Percentiles rank a stretch among this genome's conserved stretches.
These are phyloP conservation scores for Fusarium albidum DNA, from an alignment of 2,329 filamentous ascomycete species.

Conservation along the genomic window DNA sequence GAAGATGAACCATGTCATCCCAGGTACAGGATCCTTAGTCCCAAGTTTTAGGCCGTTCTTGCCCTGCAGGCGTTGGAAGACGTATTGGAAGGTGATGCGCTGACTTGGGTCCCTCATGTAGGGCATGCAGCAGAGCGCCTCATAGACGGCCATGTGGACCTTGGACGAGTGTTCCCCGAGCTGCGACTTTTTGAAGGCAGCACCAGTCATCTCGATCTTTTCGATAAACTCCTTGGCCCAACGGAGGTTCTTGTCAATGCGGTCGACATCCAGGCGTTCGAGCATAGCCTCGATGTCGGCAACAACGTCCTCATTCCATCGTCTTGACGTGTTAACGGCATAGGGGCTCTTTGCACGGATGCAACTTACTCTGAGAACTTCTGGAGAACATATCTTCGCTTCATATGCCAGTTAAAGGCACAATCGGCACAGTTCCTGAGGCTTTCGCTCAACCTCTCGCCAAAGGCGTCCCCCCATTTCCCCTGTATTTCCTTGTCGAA, in stretches of 20 bases:
- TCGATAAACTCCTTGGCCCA: conserved; percentile 64
- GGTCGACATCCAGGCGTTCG: conserved; percentile 66
- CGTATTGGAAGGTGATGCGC: conserved; percentile 74
- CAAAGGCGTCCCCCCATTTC: conserved; percentile 68
- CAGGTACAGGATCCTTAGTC: conserved; percentile 76
- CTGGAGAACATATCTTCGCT: conserved; percentile 69
- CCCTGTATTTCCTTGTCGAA: conserved; percentile 68
- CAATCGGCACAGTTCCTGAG: conserved; percentile 74
- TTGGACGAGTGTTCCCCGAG: conserved; percentile 59
- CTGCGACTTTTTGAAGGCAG: conserved; percentile 55
- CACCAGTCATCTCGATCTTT: conserved; percentile 57
- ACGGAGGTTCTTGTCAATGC: conserved; percentile 68
- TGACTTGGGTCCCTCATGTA: conserved; percentile 70
- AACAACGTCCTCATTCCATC: conserved; percentile 60
- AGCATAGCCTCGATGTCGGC: conserved; percentile 63
- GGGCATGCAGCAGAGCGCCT: conserved; percentile 83
- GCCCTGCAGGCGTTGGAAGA: conserved; percentile 77
- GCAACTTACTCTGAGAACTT: conserved; percentile 65
- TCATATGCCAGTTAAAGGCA: conserved; percentile 77
- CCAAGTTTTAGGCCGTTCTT: conserved; percentile 81
- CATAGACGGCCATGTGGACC: conserved; percentile 83
- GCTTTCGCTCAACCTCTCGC: conserved; percentile 61
- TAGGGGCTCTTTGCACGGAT: background rate
- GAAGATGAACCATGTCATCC: conserved; percentile 87
- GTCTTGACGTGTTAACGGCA: conserved; percentile 42